Evolutionary conservation across 1,284 basidiomycete species (phyloP), one percentile per base, ranked within the genome.

Genomic region (Mycosarcoma mackinlayi): DNA sequence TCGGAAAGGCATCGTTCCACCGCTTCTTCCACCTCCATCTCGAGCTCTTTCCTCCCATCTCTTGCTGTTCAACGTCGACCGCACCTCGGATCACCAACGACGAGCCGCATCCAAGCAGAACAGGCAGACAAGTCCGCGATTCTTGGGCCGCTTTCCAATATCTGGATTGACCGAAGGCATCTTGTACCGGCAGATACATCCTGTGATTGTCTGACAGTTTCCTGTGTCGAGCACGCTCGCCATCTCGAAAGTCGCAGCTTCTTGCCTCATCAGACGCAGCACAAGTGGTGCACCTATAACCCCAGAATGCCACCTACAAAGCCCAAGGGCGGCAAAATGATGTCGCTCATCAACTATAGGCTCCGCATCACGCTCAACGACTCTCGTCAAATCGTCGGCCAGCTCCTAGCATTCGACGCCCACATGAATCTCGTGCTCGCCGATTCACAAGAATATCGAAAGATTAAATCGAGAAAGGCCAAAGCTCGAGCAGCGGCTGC

Each of bases 381-480:
- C 85, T 93, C 93, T 60, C 91, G 96, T 82, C 89, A 92, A 59
- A 87, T 98, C 77, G 93, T 92, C 40, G 96, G 96, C 44, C 96
- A 98, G 85, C 95, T 98, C 91, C 90, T 99, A 81, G 96, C 96
- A 48, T 99, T 98, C 83, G 96, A 99, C 86, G 91, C 92, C 80
- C 96, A 98, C 86, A 98, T 98, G 95, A 99, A 99, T 85, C 88
- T 99, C 76, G 96, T 99, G 48, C 86, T 99, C 54, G 93, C 94
- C 13, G 95, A 98, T 76, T 78, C 79, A 19, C 77, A 82, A 61
- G 80, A 82, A 52, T 82, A 79, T 38, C 72, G 80, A 24, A 69
- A 75, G 50, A 57, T 80, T 53, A 80, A 80, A 52, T 72, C 76
- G 3, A 77, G 75, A 40, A 77, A 77, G 59, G 61, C 63, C 34